phyloP scores from a whole-genome alignment of 441 rosid species.

The Pelargonium myrrhifolium region DNA sequence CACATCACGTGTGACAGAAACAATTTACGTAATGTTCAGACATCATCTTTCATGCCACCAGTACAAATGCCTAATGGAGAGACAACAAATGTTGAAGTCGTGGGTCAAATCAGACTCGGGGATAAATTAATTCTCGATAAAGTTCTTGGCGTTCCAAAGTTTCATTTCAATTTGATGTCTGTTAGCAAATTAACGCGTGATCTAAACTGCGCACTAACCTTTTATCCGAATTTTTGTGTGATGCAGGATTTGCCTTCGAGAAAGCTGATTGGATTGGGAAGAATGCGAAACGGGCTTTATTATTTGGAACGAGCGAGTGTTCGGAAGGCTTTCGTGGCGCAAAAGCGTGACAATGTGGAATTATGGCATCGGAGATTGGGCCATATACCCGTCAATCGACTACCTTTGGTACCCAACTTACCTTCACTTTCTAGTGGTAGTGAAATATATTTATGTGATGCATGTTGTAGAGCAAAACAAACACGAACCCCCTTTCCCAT shows the following conservation, averaged over 20 bases:
- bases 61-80: not conserved
- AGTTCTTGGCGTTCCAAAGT: not conserved
- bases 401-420: no score
- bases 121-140: not conserved
- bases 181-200: not conserved
- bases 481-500: no score
- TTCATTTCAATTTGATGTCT: not conserved
- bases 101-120: not conserved
- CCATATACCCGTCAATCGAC: no score
- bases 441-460: no score
- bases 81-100: not conserved
- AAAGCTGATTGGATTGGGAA: not conserved
- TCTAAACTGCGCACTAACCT: not conserved
- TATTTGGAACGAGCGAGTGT: no score
- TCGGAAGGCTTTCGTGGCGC: no score
- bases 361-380: no score
- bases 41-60: not conserved
- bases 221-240: not conserved
- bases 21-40: no score
- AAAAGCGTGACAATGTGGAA: no score
- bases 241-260: not conserved
- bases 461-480: no score
- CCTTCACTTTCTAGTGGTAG: no score
- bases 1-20: no score
- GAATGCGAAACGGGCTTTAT: not conserved